A percentile compares a stretch with the other conserved stretches of the same genome.
phyloP scores from a whole-genome alignment of 768 basidiomycete genomes.

The Leccinum rimulosum region DNA sequence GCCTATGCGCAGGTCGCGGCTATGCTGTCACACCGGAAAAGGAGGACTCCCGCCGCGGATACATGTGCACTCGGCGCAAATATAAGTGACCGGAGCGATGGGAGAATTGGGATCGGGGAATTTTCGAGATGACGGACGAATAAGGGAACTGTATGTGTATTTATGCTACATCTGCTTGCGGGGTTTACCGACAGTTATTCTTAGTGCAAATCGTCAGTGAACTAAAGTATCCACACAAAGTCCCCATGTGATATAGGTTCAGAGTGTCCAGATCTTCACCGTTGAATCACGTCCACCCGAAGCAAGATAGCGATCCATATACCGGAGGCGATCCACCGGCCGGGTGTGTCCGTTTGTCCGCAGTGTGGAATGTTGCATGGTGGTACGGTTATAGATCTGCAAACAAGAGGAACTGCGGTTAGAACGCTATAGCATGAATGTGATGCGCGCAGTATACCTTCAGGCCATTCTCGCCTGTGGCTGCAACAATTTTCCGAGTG shows the following conservation, averaged over 20 bases:
- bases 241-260: constrained; percentile 22
- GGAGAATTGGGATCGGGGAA: background rate
- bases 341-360: constrained; percentile 90
- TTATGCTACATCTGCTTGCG: constrained; percentile 29
- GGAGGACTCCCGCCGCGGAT: background rate
- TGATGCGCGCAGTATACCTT: constrained; percentile 52
- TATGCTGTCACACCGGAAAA: background rate
- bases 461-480: constrained; percentile 89
- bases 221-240: constrained; percentile 14
- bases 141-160: constrained; percentile 11
- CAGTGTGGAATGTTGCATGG: constrained; percentile 81
- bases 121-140: constrained; percentile 5
- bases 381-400: constrained; percentile 93
- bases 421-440: background rate
- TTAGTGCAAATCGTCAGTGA: constrained; percentile 13
- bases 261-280: constrained; percentile 94
- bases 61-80: background rate
- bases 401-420: background rate
- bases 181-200: constrained; percentile 20
- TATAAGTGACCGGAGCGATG: background rate
- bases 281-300: constrained; percentile 85
- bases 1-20: background rate
- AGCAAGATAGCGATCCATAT: constrained; percentile 94
- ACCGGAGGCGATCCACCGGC: constrained; percentile 84
- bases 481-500: constrained; percentile 87